Evolutionary conservation across 305 asterid genomes (phyloP), one percentile per base, ranked within the genome.

Genomic region (Plantago coronopus): DNA sequence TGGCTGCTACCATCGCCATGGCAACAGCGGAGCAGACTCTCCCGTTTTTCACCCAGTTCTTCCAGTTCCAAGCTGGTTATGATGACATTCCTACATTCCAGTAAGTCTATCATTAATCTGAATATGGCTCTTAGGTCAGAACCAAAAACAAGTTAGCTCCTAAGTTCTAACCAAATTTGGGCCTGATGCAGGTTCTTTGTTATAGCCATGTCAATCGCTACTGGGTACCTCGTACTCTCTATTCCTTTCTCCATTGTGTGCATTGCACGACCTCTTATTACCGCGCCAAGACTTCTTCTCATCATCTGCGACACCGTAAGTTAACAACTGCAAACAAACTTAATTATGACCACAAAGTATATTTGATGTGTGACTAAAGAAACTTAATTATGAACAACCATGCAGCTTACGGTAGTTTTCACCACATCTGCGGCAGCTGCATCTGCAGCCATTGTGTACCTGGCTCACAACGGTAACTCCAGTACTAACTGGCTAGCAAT

Each of bases 11-110:
- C 16, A 67, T 79, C 20, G 23, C 72, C 69, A 90, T 90, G 97
- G 95, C 79, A 48, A 87, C 95, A 23, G 54, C 94, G 9, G 86
- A 85, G 53, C 77, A 90, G 53, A 85, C 90, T 3, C 95, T 87
- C 16, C 97, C 95, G 0, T 87, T 90, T 61, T 85, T 83, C 79
- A 87, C 94, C n/a, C 97, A 85, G 64, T 87, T 87, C 89, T 87
- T 90, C 74, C 97, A 90, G 76, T 90, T 90, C 64, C 76, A 69
- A 73, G 96, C 95, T 55, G 79, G 94, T 57, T 90, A 87, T 7
- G 91, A 87, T 5, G 96, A 90, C 68, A 78, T 90, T 54, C 85
- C 95, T 0, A 63, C 94, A 65, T 87, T 87, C 79, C 19, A 79
- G 97, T 87, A 66, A 79, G n/a, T n/a, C n/a, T n/a, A n/a, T n/a